Base-by-base conservation (phyloP, 2,329 filamentous ascomycete species). In the Setomelanomma holmii region DNA sequence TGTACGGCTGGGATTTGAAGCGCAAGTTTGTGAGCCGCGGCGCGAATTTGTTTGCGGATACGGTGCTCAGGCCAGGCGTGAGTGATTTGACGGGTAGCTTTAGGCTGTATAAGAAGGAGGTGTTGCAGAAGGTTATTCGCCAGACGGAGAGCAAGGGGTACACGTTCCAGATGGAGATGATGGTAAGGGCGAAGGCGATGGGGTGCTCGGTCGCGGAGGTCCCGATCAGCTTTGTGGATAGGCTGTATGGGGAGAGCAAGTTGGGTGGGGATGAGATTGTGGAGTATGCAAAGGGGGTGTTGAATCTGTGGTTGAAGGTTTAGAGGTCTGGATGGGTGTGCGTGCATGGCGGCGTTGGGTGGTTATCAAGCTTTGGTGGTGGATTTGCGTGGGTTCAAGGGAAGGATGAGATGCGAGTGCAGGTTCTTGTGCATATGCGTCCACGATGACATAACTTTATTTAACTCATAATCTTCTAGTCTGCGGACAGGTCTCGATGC, bases 111-210 rank as follows among this genome's bases (percentile, higher is more conserved):
- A 98, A 96, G 87, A 92, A 89, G 79, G 80, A 82, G 54, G 91
- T 96, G 56, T 78, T 99, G 70, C 86, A 96, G 76, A 93, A 91
- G 82, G 91, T 96, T 52, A 97, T 99, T 67, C 81, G 84, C 70
- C 91, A 85, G 77, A 97, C 92, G 7, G 89, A 97, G 82, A 95
- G 91, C 74, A 96, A 98, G 80, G 95, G 95, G 2, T 99, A 98
- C 76, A 93, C 90, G 35, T 99, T 99, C 83, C 95, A 99, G 86
- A 99, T 99, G 95, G 93, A 97, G 83, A 89, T 99, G 87, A 98
- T 97, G 88, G 93, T 98, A 7, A 84, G 93, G 56, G 95, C 95
- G 27, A 97, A 97, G 85, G 90, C 89, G 14, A 93, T 97, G 90
- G 93, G 95, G 1, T 96, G 86, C 80, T 90, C 88, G 33, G 93